Base-by-base conservation (phyloP, 1,284 basidiomycete genomes). In the Ustilago lituana region DNA sequence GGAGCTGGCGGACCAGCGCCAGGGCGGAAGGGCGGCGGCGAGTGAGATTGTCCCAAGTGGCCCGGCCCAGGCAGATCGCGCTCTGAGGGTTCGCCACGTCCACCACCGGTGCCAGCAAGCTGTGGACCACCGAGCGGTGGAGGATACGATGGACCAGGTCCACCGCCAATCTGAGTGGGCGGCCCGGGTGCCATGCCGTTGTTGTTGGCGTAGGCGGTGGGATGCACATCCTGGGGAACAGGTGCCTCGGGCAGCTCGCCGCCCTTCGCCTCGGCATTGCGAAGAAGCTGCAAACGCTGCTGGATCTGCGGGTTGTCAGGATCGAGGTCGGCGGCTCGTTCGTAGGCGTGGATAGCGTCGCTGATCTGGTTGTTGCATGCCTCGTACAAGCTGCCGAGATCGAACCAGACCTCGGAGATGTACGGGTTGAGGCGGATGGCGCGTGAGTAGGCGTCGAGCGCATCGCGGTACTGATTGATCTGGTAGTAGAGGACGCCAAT, bases 401-500 rank as follows among this genome's bases (percentile, higher is more conserved):
- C 94, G 84, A 94, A 98, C 95, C 96, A 98, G 4, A 98, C 95
- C 83, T 98, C 95, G 46, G 93, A 94, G 73, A 99, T 98, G 86
- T 96, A 98, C 0, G 95, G 95, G 81, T 98, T 98, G 84, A 98
- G 94, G 60, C 94, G 89, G 77, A 99, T 98, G 7, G 95, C 95
- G 14, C 94, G 91, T 26, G 94, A 98, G 83, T 98, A 99, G 10
- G 96, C 95, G 78, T 98, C 95, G 26, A 98, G 89, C 0, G 95
- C 94, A 81, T 99, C 95, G 47, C 94, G 91, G 85, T 92, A 98
- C 83, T 98, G 96, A 84, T 95, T 97, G 85, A 98, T 98, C 83
- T 98, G 94, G 87, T 97, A 99, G 83, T 99, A 99, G 1, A 99
- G 87, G 0, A 98, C 95, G 53, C 96, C 95, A 76, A 99, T 99